Conservation (phyloP, 2,329 filamentous ascomycete species). For the Colletotrichum somersetense region DNA sequence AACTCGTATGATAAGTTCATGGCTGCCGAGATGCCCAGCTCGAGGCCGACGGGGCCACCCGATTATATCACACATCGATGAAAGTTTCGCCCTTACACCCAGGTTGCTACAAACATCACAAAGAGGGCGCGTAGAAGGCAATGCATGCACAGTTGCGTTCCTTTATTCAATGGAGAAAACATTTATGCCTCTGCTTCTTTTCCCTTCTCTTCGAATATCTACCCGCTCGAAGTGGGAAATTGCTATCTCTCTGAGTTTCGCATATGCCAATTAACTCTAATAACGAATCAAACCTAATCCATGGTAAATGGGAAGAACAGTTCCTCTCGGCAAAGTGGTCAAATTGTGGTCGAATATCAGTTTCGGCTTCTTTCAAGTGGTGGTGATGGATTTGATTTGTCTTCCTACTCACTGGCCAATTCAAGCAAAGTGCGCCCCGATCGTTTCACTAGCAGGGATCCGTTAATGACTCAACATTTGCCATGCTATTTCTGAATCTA, state of each 20-base stretch:
- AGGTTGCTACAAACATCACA: background rate
- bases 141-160: no score
- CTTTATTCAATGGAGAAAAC: no score
- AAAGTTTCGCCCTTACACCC: background rate
- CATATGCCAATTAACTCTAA: background rate
- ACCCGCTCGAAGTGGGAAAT: background rate
- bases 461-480: background rate
- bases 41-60: constrained; percentile 12
- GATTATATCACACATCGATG: constrained; percentile 11
- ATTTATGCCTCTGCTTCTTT: no score
- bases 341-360: constrained; percentile 15
- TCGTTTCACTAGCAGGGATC: background rate
- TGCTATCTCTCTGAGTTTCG: background rate
- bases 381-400: constrained; percentile 7
- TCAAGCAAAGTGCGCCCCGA: background rate
- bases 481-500: background rate
- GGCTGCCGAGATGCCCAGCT: constrained; percentile 19
- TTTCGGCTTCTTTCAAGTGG: constrained; percentile 25
- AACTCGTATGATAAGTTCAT: constrained; percentile 41
- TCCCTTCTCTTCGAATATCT: no score
- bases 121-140: constrained; percentile 6
- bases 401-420: constrained; percentile 6
- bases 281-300: background rate
- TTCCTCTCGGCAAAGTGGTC: background rate
- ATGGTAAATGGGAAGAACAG: background rate